Conservation (phyloP, 1,284 basidiomycete genomes). For the Cutaneotrichosporon cavernicola region DNA sequence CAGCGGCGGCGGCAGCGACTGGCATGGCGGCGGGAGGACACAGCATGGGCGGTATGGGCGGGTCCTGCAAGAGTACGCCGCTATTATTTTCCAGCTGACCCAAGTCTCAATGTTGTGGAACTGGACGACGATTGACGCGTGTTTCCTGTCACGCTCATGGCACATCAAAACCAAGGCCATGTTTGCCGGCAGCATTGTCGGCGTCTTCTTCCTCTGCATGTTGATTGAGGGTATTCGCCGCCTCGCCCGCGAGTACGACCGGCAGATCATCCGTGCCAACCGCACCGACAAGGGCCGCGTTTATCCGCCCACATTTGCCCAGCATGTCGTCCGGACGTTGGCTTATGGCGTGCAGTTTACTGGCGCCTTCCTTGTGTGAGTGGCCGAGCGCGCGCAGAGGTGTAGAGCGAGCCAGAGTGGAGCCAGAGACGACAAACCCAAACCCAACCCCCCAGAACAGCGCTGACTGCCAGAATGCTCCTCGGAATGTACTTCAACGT, state of each 20-base stretch:
- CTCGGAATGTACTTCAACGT: slow-evolving; percentile 55
- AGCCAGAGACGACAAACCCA: no score
- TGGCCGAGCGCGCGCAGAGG: slow-evolving; percentile 1
- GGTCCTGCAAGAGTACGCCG: slow-evolving; percentile 35
- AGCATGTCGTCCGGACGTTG: slow-evolving; percentile 49
- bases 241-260: slow-evolving; percentile 51
- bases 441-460: background rate
- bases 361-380: slow-evolving; percentile 49
- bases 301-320: slow-evolving; percentile 29
- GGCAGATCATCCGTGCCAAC: slow-evolving; percentile 31
- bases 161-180: slow-evolving; percentile 45
- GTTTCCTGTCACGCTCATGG: slow-evolving; percentile 53
- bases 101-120: slow-evolving; percentile 54
- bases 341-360: slow-evolving; percentile 52
- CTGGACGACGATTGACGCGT: slow-evolving; percentile 51
- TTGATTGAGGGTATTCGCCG: slow-evolving; percentile 51
- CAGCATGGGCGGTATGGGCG: slow-evolving; percentile 2
- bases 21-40: background rate
- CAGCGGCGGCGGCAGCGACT: background rate
- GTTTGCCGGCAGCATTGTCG: slow-evolving; percentile 52
- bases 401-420: no score
- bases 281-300: background rate
- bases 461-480: slow-evolving; percentile 17
- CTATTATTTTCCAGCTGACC: slow-evolving; percentile 1
- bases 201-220: slow-evolving; percentile 53